Percentiles rank a stretch among this genome's conserved stretches.
phyloP scores from a whole-genome alignment of 2,329 filamentous ascomycete genomes.

The Hortaea werneckii region DNA sequence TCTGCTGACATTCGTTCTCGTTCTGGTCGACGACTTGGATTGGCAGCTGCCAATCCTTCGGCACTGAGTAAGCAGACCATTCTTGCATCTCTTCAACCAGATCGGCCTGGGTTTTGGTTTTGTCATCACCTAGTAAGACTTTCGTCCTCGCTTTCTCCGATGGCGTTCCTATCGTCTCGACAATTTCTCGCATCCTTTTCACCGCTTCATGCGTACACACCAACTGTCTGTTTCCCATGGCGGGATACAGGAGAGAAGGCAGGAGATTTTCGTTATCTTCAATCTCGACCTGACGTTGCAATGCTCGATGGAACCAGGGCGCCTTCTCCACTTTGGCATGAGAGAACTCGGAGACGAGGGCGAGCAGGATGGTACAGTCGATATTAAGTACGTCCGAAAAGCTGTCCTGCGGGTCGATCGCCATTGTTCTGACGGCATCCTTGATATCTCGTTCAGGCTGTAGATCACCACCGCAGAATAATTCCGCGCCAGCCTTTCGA shows the following conservation, averaged over 20 bases:
- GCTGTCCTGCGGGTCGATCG: conserved; percentile 27
- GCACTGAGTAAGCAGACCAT: conserved; percentile 47
- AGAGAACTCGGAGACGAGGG: conserved; percentile 63
- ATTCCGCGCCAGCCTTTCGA: conserved; percentile 37
- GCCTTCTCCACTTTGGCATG: conserved; percentile 42
- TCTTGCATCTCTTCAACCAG: conserved; percentile 23
- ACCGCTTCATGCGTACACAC: conserved; percentile 59
- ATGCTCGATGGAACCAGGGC: conserved; percentile 48
- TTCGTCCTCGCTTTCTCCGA: conserved; percentile 50
- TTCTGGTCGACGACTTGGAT: conserved; percentile 45
- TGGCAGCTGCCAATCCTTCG: conserved; percentile 48
- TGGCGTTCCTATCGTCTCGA: conserved; percentile 51
- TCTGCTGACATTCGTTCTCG: conserved; percentile 25
- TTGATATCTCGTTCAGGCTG: conserved; percentile 11
- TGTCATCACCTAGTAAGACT: conserved; percentile 46
- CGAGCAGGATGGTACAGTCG: conserved; percentile 61
- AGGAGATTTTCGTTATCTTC: conserved; percentile 53
- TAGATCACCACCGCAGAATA: conserved; percentile 20
- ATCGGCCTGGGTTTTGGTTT: conserved; percentile 20
- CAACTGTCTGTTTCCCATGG: conserved; percentile 46
- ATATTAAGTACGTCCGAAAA: conserved; percentile 44
- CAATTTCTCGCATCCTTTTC: conserved; percentile 56
- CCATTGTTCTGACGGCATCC: conserved; percentile 23
- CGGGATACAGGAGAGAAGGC: conserved; percentile 51
- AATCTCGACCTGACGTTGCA: conserved; percentile 54